Conservation (phyloP, 257 asterid genomes). For the Solanum neorickii region DNA sequence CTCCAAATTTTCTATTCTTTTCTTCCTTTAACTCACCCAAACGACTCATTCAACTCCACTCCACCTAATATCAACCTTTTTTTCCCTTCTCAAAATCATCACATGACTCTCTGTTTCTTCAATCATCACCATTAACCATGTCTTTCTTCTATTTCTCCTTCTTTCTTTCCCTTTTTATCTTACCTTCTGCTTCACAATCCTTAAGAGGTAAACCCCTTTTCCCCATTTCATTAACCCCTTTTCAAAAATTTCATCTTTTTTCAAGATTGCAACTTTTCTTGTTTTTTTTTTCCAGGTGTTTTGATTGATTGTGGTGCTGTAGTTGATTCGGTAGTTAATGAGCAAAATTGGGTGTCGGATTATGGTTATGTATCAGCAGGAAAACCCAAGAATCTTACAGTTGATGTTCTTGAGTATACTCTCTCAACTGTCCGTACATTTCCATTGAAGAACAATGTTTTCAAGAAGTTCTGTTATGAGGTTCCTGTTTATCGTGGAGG, state of each 20-base stretch:
- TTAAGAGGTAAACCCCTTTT: slow-evolving; percentile 31
- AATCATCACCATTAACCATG: slow-evolving; percentile 13
- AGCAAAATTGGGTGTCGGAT: slow-evolving; percentile 59
- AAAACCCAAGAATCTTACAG: slow-evolving; percentile 24
- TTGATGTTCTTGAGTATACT: slow-evolving; percentile 12
- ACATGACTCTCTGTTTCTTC: neutral
- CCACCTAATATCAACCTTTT: neutral
- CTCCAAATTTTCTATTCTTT: neutral
- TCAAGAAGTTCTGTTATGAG: slow-evolving; percentile 79
- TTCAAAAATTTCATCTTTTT: neutral
- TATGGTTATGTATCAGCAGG: slow-evolving; percentile 41
- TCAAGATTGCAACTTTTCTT: neutral
- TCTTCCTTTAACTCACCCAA: slow-evolving; percentile 5
- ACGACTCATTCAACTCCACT: slow-evolving; percentile 19
- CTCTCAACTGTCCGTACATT: slow-evolving; percentile 70
- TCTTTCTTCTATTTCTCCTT: slow-evolving; percentile 10
- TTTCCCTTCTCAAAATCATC: neutral
- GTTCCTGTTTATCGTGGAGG: slow-evolving; percentile 48
- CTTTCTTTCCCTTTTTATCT: slow-evolving; percentile 10
- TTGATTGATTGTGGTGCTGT: slow-evolving; percentile 69
- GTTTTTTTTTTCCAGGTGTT: slow-evolving; percentile 23
- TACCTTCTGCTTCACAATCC: slow-evolving; percentile 30
- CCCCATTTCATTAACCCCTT: neutral
- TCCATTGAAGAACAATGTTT: slow-evolving; percentile 36
- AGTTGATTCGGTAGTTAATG: slow-evolving; percentile 23